Conservation (phyloP, 768 basidiomycete species). For the Mycena rebaudengoi region DNA sequence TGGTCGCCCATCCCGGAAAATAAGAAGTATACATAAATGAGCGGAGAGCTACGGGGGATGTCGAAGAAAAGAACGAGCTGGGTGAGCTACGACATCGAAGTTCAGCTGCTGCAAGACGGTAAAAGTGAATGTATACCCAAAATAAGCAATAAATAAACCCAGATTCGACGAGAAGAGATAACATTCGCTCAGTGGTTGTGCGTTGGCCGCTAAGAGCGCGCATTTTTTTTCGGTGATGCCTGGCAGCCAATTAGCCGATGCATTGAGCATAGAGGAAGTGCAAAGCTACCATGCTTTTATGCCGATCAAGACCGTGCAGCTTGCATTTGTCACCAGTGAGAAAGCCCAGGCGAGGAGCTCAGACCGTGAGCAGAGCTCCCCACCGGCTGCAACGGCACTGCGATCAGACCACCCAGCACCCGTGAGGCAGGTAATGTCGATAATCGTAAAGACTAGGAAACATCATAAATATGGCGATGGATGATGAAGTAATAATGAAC, state of each 20-base stretch:
- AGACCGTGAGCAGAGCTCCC: constrained; percentile 3
- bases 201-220: neutral
- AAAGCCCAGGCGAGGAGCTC: constrained; percentile 26
- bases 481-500: neutral
- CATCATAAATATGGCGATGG: neutral
- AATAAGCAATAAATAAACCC: constrained; percentile 29
- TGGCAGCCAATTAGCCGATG: neutral
- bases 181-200: constrained; percentile 7
- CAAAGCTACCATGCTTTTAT: constrained; percentile 18
- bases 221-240: constrained; percentile 14
- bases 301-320: constrained; percentile 20
- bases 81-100: constrained; percentile 1
- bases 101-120: neutral
- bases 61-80: constrained; percentile 9
- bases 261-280: no score
- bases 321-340: constrained; percentile 19
- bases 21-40: constrained; percentile 1
- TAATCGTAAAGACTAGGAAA: constrained; percentile 10
- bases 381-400: constrained; percentile 2
- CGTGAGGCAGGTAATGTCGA: constrained; percentile 17
- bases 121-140: constrained; percentile 15
- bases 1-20: constrained; percentile 14
- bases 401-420: neutral
- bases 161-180: constrained; percentile 26
- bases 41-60: neutral